phyloP scores from a whole-genome alignment of 768 basidiomycete genomes.

The Mycena kentingensis region DNA sequence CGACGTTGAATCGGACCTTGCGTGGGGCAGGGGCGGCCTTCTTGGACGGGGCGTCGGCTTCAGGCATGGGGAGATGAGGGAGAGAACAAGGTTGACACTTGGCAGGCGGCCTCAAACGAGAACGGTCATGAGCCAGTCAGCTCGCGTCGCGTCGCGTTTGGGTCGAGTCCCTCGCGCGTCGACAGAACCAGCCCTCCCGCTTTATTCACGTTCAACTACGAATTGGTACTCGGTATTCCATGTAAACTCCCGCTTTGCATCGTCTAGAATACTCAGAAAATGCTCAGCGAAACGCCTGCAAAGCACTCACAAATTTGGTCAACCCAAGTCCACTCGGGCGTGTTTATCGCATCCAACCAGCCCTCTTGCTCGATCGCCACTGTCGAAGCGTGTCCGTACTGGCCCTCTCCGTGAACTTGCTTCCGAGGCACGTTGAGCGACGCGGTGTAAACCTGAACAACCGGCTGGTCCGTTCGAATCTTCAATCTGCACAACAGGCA shows the following conservation, averaged over 20 bases:
- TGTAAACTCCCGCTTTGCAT: conserved; percentile 42
- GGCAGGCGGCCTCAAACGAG: too few relatives aligned
- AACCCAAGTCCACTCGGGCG: conserved; percentile 53
- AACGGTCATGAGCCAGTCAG: too few relatives aligned
- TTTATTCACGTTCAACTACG: too few relatives aligned
- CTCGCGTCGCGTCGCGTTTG: too few relatives aligned
- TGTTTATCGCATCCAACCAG: conserved; percentile 57
- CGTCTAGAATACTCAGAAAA: conserved; percentile 31
- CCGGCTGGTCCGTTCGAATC: conserved; percentile 52
- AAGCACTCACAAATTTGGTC: conserved; percentile 52
- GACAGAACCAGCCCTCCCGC: too few relatives aligned
- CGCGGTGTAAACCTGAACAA: conserved; percentile 51
- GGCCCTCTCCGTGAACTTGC: conserved; percentile 42
- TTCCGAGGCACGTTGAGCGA: conserved; percentile 51
- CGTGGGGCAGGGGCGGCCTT: background rate
- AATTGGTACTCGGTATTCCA: conserved; percentile 54
- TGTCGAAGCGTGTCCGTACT: conserved; percentile 44
- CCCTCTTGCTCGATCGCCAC: conserved; percentile 58
- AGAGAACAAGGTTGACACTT: background rate
- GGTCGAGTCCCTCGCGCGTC: too few relatives aligned
- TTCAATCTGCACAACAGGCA: conserved; percentile 40
- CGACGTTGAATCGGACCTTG: conserved; percentile 33
- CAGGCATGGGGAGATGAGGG: background rate
- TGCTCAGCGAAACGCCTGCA: background rate
- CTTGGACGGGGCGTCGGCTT: background rate